Percentiles rank a stretch among this genome's conserved stretches.
phyloP scores from a whole-genome alignment of 768 basidiomycete genomes.

The Mycena sanguinolenta region DNA sequence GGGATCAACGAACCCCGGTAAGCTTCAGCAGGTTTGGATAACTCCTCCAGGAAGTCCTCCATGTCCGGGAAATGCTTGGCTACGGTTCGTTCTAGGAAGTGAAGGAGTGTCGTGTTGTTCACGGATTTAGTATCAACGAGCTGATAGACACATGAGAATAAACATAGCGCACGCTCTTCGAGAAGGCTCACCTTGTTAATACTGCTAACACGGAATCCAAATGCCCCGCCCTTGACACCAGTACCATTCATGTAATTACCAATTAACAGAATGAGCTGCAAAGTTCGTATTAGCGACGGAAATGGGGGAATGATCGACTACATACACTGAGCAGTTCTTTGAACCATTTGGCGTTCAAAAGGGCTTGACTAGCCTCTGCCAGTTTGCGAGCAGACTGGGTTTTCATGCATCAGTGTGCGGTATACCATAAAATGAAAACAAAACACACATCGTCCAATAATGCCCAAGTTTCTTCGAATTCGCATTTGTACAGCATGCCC shows the following conservation, averaged over 20 bases:
- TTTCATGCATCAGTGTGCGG: slow-evolving; percentile 18
- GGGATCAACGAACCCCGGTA: slow-evolving; percentile 76
- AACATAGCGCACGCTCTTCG: not conserved
- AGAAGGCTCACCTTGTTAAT: slow-evolving; percentile 85
- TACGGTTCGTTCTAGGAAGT: slow-evolving; percentile 93
- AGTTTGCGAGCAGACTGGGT: slow-evolving; percentile 84
- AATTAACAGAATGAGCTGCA: slow-evolving; percentile 89
- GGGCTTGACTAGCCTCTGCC: slow-evolving; percentile 81
- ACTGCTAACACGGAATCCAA: slow-evolving; percentile 96
- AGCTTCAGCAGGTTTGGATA: slow-evolving; percentile 91
- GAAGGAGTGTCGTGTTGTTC: slow-evolving; percentile 92
- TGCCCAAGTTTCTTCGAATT: slow-evolving; percentile 88
- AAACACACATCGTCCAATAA: slow-evolving; percentile 80
- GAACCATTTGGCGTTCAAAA: slow-evolving; percentile 88
- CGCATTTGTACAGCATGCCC: slow-evolving; percentile 94
- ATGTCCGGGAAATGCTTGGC: slow-evolving; percentile 89
- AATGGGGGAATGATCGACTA: slow-evolving; percentile 10
- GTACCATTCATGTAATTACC: slow-evolving; percentile 99
- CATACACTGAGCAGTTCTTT: slow-evolving; percentile 89
- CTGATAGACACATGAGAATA: slow-evolving; percentile 54
- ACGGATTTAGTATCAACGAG: slow-evolving; percentile 98
- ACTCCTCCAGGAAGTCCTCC: slow-evolving; percentile 89
- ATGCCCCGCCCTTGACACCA: slow-evolving; percentile 95
- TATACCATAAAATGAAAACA: not conserved
- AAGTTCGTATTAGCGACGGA: not conserved